Conservation (phyloP, 192 early-diverging fungal genomes). For the Coemansia sp. region DNA sequence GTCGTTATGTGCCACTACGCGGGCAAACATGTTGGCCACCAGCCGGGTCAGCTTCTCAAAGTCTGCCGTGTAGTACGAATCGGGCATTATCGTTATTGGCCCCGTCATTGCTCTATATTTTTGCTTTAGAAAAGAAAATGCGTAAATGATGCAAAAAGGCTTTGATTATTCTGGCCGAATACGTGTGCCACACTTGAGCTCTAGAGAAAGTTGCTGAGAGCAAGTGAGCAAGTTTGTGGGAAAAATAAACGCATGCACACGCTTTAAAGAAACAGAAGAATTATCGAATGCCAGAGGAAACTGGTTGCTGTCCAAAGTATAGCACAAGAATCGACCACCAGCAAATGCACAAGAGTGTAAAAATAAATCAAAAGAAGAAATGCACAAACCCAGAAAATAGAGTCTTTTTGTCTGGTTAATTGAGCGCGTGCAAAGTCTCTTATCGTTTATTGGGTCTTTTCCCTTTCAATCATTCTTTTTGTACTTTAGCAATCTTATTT, state of each 20-base stretch:
- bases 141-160: too few species aligned
- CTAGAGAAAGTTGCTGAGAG: too few species aligned
- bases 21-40: slow-evolving; percentile 53
- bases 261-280: not conserved
- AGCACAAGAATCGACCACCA: not conserved
- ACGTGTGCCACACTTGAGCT: too few species aligned
- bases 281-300: not conserved
- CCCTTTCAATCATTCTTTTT: slow-evolving; percentile 2
- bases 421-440: not conserved
- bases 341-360: not conserved
- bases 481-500: not conserved
- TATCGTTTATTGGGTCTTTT: not conserved
- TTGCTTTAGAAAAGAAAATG: not conserved
- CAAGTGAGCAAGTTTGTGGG: not conserved
- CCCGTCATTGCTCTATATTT: not conserved
- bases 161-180: too few species aligned
- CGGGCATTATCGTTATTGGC: slow-evolving; percentile 34
- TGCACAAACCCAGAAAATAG: not conserved
- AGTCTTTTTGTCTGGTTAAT: not conserved
- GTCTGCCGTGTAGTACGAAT: slow-evolving; percentile 42
- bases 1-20: slow-evolving; percentile 67
- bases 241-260: not conserved
- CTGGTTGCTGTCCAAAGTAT: not conserved
- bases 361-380: not conserved
- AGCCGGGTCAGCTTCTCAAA: slow-evolving; percentile 43